Percentiles rank a stretch among this genome's conserved stretches.
These are phyloP conservation scores for Pestalotiopsis sp. DNA, from an alignment of 2,329 filamentous ascomycete genomes.

Conservation along the genomic window DNA sequence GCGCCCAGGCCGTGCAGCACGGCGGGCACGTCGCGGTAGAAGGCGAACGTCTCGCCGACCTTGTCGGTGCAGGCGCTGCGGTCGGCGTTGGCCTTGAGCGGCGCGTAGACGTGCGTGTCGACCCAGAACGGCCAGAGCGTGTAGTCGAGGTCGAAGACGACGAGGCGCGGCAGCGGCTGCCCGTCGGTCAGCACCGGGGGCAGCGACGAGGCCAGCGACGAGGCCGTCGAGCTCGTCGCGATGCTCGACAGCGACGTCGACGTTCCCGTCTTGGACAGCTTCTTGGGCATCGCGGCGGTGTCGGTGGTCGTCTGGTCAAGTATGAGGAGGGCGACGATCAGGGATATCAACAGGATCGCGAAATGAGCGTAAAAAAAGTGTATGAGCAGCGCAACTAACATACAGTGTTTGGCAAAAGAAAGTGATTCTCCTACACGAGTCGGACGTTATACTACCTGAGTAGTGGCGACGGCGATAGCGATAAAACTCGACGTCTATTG, in stretches of 20 bases:
- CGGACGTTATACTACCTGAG: not conserved
- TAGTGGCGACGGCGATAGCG: not conserved
- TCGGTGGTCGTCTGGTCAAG: not conserved
- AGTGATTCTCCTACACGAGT: not conserved
- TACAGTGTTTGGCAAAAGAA: not conserved
- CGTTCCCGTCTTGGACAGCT: conserved; percentile 30
- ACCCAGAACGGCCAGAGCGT: conserved; percentile 99
- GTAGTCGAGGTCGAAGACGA: conserved; percentile 97
- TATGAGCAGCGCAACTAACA: not conserved
- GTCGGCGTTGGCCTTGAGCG: conserved; percentile 54
- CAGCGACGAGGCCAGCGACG: conserved; percentile 20
- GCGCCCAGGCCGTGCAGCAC: conserved; percentile 62
- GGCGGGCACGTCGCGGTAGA: conserved; percentile 69
- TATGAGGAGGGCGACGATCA: not conserved
- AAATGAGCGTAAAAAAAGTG: not conserved
- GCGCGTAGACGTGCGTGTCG: conserved; percentile 83
- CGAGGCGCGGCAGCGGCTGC: conserved; percentile 74
- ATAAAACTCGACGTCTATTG: not conserved
- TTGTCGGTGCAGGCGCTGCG: conserved; percentile 49
- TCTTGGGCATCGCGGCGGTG: conserved; percentile 18
- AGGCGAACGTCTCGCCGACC: conserved; percentile 65
- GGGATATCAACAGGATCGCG: not conserved
- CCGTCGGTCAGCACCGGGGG: conserved; percentile 51
- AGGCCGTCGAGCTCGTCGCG: conserved; percentile 18
- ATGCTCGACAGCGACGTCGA: conserved; percentile 22